Evolutionary conservation across 2,329 filamentous ascomycete genomes (phyloP).

Genomic region (Thelonectria olida): DNA sequence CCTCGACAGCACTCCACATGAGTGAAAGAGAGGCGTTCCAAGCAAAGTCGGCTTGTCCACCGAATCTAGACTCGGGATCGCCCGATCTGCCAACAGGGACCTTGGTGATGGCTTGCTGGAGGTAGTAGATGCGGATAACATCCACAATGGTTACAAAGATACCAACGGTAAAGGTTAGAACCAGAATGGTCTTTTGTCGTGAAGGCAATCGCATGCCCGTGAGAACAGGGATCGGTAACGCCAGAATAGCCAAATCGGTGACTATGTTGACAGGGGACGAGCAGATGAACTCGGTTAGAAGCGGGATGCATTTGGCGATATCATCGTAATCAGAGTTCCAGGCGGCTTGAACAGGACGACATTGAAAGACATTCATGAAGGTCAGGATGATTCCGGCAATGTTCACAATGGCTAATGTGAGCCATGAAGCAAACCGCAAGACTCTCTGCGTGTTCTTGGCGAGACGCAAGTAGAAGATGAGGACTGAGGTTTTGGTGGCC

Average conservation of each 20-base stretch:
- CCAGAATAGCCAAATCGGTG: conserved; percentile 87
- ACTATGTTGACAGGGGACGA: conserved; percentile 92
- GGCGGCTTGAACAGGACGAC: conserved; percentile 75
- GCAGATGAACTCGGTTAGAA: conserved; percentile 71
- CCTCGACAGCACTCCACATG: conserved; percentile 94
- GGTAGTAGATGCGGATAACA: conserved; percentile 87
- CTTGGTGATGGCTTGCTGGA: conserved; percentile 74
- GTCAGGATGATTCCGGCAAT: conserved; percentile 81
- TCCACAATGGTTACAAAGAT: conserved; percentile 90
- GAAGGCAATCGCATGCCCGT: conserved; percentile 85
- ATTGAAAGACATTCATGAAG: conserved; percentile 89
- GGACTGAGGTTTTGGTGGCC: conserved; percentile 91
- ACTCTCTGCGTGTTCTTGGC: conserved; percentile 80
- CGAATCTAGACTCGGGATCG: conserved; percentile 57
- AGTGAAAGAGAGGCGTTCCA: conserved; percentile 86
- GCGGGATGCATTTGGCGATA: conserved; percentile 59
- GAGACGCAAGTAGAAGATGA: conserved; percentile 88
- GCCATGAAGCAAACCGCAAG: conserved; percentile 84
- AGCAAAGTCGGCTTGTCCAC: conserved; percentile 62
- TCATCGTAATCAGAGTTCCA: conserved; percentile 59
- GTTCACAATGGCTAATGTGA: conserved; percentile 81
- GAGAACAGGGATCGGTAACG: conserved; percentile 87
- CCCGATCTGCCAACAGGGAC: conserved; percentile 49
- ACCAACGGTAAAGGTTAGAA: conserved; percentile 86
- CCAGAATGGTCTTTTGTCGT: conserved; percentile 87